Evolutionary conservation across 139 green algal genomes (phyloP), one percentile per base, ranked within the genome.

Genomic region (Micromonas commoda): DNA sequence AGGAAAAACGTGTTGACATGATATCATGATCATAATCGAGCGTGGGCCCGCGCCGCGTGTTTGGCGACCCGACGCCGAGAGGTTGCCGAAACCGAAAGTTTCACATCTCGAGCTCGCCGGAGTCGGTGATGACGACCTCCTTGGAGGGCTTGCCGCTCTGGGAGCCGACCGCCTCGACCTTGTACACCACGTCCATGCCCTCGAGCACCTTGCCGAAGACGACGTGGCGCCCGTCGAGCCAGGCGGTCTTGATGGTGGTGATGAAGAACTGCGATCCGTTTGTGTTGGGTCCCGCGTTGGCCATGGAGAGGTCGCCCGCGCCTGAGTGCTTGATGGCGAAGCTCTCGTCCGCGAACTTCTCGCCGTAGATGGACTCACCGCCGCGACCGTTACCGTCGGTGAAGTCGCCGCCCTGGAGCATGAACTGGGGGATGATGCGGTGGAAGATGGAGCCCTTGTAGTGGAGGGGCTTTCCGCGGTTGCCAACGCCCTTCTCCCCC

Each of bases 141-240:
- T 88, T 92, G 54, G 76, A 86, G 61, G 93, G 86, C 72, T 88
- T 91, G 71, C 93, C 93, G 61, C 77, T 88, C 32, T 66, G 35
- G 52, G 64, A 85, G 71, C 95, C 95, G 1, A 90, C 24, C 0
- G 79, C 85, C 86, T 99, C 95, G 32, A 99, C 83, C 83, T 95
- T 92, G 71, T 89, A 87, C 57, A 97, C 91, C 1, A 97, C 81
- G 75, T 97, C 91, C 93, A 97, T 96, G 77, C 93, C 94, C 73
- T 97, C 88, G 9, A 97, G 60, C 0, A 97, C 91, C 76, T 96
- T 91, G 53, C 94, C 94, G 82, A 98, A 98, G 23, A 98, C 94
- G 2, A 96, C 91, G 76, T 97, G 93, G 20, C 37, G 38, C 24
- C 71, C 57, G 79, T 95, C 87, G 65, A 96, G 67, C 80, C 80